These are phyloP conservation scores for Phytophthora pistaciae DNA, from an alignment of 352 stramenopile species.

Conservation along the genomic window DNA sequence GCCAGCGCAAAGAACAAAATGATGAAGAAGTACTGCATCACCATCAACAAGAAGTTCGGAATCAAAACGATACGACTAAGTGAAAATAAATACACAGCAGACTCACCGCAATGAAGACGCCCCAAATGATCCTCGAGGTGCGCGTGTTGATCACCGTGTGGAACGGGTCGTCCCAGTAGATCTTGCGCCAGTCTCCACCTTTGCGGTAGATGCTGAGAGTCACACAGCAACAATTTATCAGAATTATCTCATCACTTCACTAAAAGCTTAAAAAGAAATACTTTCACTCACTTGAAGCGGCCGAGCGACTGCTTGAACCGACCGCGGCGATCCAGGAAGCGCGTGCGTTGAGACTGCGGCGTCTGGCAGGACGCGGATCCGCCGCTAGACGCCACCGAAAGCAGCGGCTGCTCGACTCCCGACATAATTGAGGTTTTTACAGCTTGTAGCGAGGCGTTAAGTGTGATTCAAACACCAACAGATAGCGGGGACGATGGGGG, in stretches of 20 bases:
- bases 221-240: conserved; percentile 13
- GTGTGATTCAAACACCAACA: conserved; percentile 6
- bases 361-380: conserved; percentile 6
- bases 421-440: conserved; percentile 24
- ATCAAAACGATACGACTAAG: neutral
- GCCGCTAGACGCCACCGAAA: conserved; percentile 35
- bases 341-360: conserved; percentile 20
- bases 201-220: conserved; percentile 60
- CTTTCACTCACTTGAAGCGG: conserved; percentile 65
- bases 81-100: conserved; percentile 2
- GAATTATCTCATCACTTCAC: neutral
- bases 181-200: conserved; percentile 82
- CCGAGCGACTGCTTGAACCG: conserved; percentile 79
- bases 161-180: conserved; percentile 89
- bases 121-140: conserved; percentile 81
- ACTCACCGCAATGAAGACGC: conserved; percentile 78
- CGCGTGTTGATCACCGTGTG: conserved; percentile 90
- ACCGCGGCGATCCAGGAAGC: conserved; percentile 72
- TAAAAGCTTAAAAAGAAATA: conserved; percentile 12
- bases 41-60: neutral
- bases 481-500: conserved; percentile 11
- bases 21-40: conserved; percentile 75
- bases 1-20: conserved; percentile 85
- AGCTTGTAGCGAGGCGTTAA: conserved; percentile 6
- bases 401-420: conserved; percentile 46